Conservation (phyloP, 305 asterid genomes). For the Petunia hybrid region DNA sequence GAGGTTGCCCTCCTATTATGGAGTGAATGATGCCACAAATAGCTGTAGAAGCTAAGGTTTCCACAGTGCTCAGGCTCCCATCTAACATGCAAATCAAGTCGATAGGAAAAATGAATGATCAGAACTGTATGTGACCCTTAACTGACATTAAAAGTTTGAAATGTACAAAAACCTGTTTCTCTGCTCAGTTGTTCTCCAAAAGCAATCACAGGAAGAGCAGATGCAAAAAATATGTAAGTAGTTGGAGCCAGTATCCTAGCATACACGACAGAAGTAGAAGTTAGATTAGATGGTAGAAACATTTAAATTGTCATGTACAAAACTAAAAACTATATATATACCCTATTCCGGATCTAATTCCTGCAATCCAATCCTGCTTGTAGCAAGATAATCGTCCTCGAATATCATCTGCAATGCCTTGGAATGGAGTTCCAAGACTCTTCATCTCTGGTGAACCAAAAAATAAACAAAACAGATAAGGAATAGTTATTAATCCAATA, state of each 20-base stretch:
- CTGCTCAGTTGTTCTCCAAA: slow-evolving; percentile 88
- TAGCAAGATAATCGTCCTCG: slow-evolving; percentile 56
- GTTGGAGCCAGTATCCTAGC: slow-evolving; percentile 84
- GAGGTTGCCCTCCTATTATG: slow-evolving; percentile 82
- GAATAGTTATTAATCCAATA: neutral
- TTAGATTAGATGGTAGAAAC: neutral
- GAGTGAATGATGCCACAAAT: slow-evolving; percentile 83
- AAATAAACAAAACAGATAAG: neutral
- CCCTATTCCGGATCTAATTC: slow-evolving; percentile 57
- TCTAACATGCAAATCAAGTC: slow-evolving; percentile 43
- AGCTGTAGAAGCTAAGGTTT: slow-evolving; percentile 83
- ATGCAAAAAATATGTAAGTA: slow-evolving; percentile 79
- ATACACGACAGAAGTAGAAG: slow-evolving; percentile 14
- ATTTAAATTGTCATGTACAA: neutral
- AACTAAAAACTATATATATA: slow-evolving; percentile 26
- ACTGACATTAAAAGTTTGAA: neutral
- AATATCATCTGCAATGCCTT: slow-evolving; percentile 50
- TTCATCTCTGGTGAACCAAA: slow-evolving; percentile 51
- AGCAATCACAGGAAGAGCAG: slow-evolving; percentile 89
- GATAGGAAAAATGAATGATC: neutral
- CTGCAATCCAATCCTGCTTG: slow-evolving; percentile 63
- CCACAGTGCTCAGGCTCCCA: slow-evolving; percentile 72
- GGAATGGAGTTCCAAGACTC: slow-evolving; percentile 46
- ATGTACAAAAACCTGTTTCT: slow-evolving; percentile 62
- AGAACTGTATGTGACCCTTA: neutral